Conservation (phyloP, 2,329 filamentous ascomycete species). For the Scolecobasidium constrictum region DNA sequence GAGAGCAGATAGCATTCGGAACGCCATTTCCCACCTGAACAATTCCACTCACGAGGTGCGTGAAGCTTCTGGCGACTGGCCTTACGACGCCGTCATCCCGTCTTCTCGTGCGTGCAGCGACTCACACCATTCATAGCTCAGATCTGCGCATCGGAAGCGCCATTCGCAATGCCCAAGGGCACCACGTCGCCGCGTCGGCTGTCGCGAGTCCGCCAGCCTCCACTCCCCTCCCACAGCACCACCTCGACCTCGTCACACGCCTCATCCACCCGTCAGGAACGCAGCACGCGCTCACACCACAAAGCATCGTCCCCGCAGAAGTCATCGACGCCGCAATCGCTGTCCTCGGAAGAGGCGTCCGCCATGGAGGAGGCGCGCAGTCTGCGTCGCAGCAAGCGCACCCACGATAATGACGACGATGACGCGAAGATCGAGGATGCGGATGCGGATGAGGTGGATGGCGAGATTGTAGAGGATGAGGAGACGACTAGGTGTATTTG, state of each 20-base stretch:
- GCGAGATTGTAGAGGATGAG: constrained; percentile 52
- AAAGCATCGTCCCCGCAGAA: constrained; percentile 66
- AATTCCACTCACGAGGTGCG: neutral
- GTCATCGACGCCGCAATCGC: constrained; percentile 61
- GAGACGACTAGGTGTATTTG: constrained; percentile 95
- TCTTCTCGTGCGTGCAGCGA: neutral
- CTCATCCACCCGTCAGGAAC: constrained; percentile 64
- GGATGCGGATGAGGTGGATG: constrained; percentile 51
- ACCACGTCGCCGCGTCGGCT: constrained; percentile 71
- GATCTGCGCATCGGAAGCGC: neutral
- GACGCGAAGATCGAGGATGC: constrained; percentile 33
- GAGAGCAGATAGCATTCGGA: neutral
- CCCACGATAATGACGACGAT: constrained; percentile 46
- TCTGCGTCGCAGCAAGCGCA: constrained; percentile 70
- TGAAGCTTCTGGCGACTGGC: neutral
- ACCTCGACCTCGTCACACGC: constrained; percentile 59
- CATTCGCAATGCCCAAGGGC: constrained; percentile 3
- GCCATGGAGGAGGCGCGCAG: constrained; percentile 40
- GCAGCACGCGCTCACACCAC: constrained; percentile 51
- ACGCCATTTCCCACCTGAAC: neutral
- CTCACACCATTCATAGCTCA: neutral
- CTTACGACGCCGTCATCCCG: neutral
- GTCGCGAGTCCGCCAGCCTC: constrained; percentile 63
- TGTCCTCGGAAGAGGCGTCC: constrained; percentile 56
- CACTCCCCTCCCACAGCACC: constrained; percentile 48